These are phyloP conservation scores for Gymnopus androsaceus DNA, from an alignment of 1,284 basidiomycete genomes.

Conservation along the genomic window DNA sequence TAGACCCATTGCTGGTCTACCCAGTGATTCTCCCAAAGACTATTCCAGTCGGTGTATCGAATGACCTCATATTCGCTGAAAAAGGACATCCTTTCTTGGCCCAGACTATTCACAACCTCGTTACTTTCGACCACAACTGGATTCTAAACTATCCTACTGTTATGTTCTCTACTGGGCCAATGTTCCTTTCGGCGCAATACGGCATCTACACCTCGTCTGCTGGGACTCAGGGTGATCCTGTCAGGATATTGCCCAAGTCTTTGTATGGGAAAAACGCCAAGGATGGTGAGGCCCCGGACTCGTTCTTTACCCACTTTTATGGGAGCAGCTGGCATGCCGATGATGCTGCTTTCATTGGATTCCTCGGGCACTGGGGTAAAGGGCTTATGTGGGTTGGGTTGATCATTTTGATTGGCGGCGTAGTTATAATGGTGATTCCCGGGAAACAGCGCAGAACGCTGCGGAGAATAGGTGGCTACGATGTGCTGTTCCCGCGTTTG, in stretches of 20 bases:
- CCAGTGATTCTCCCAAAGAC: slow-evolving; percentile 93
- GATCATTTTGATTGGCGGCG: slow-evolving; percentile 68
- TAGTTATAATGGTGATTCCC: slow-evolving; percentile 60
- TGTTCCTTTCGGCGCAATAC: slow-evolving; percentile 90
- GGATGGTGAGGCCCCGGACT: slow-evolving; percentile 80
- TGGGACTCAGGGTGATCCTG: slow-evolving; percentile 62
- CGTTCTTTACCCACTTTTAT: slow-evolving; percentile 96
- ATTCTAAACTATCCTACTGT: slow-evolving; percentile 97
- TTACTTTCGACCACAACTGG: slow-evolving; percentile 93
- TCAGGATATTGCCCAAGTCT: slow-evolving; percentile 90
- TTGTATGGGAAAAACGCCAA: slow-evolving; percentile 97
- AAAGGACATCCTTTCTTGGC: slow-evolving; percentile 88
- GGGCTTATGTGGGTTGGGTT: slow-evolving; percentile 81
- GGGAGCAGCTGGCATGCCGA: slow-evolving; percentile 97
- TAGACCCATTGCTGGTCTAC: slow-evolving; percentile 88
- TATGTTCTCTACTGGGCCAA: slow-evolving; percentile 98
- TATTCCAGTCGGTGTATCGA: slow-evolving; percentile 95
- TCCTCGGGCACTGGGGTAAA: slow-evolving; percentile 87
- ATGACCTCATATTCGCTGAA: slow-evolving; percentile 94
- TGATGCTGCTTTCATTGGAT: slow-evolving; percentile 91
- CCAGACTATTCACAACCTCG: slow-evolving; percentile 89
- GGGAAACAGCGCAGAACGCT: slow-evolving; percentile 59
- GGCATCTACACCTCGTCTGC: slow-evolving; percentile 78
- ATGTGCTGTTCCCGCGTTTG: slow-evolving; percentile 73
- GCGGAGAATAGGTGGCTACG: slow-evolving; percentile 69